Conservation (phyloP, 2,329 filamentous ascomycete genomes). For the Elsinoe batatas region DNA sequence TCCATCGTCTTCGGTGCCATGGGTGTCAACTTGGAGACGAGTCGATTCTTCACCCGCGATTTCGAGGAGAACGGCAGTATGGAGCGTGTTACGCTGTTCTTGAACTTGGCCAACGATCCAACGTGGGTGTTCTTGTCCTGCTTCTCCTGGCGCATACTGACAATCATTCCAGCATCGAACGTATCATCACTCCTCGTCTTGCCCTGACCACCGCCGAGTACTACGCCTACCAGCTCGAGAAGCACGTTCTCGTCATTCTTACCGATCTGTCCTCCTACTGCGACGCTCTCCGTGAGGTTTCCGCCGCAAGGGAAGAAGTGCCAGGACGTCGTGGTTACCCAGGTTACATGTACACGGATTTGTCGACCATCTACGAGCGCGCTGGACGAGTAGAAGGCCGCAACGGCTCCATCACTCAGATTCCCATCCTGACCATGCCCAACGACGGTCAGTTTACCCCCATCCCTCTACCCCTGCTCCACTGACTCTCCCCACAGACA, state of each 20-base stretch:
- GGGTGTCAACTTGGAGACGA: constrained; percentile 99
- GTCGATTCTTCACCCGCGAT: constrained; percentile 94
- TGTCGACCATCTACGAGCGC: constrained; percentile 99
- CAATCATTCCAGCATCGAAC: constrained; percentile 64
- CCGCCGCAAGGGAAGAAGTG: constrained; percentile 94
- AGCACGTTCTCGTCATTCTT: constrained; percentile 97
- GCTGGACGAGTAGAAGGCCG: constrained; percentile 93
- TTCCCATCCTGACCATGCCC: constrained; percentile 97
- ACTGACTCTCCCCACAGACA: constrained; percentile 47
- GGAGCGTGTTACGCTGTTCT: constrained; percentile 93
- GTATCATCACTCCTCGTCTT: constrained; percentile 98
- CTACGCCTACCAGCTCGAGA: constrained; percentile 99
- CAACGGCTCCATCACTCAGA: constrained; percentile 97
- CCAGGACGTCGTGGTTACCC: constrained; percentile 98
- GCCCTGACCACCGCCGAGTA: constrained; percentile 97
- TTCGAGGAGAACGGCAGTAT: constrained; percentile 99
- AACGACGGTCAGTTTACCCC: constrained; percentile 68
- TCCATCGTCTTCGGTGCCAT: constrained; percentile 99
- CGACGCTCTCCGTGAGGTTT: constrained; percentile 96
- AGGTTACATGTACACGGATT: constrained; percentile 99
- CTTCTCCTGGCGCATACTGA: constrained; percentile 18
- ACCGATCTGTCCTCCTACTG: constrained; percentile 98
- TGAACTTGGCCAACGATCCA: constrained; percentile 97
- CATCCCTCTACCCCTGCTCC: constrained; percentile 13
- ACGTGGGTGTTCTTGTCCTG: constrained; percentile 52